These are phyloP conservation scores for Pythium plurisporium DNA, from an alignment of 352 stramenopile genomes.

Conservation along the genomic window DNA sequence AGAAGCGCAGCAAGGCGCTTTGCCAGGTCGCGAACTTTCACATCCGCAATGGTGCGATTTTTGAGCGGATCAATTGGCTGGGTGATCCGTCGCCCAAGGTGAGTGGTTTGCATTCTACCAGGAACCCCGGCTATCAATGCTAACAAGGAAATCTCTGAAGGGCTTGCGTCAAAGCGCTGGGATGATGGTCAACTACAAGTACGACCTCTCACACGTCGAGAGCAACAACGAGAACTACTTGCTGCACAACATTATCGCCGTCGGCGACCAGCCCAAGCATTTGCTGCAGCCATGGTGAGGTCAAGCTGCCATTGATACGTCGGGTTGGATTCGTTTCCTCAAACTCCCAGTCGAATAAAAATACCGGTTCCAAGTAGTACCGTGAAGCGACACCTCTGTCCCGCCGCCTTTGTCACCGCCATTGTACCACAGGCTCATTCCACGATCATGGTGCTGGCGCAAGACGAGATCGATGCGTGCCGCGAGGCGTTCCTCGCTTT, in stretches of 20 bases:
- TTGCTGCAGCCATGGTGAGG: slow-evolving; percentile 29
- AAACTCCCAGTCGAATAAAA: no score
- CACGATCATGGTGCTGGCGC: slow-evolving; percentile 77
- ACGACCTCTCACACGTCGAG: slow-evolving; percentile 67
- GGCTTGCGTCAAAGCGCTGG: slow-evolving; percentile 67
- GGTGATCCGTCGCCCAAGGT: slow-evolving; percentile 76
- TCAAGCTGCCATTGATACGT: no score
- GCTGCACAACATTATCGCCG: slow-evolving; percentile 70
- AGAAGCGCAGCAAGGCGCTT: slow-evolving; percentile 80
- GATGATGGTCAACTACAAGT: slow-evolving; percentile 89
- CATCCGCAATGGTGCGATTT: slow-evolving; percentile 81
- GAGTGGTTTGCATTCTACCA: background rate
- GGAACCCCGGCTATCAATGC: background rate
- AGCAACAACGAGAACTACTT: slow-evolving; percentile 83
- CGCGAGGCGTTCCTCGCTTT: slow-evolving; percentile 96
- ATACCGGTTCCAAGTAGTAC: background rate
- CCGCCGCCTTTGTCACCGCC: background rate
- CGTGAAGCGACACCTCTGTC: background rate
- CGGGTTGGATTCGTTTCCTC: no score
- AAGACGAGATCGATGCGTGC: slow-evolving; percentile 96
- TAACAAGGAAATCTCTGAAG: slow-evolving; percentile 20
- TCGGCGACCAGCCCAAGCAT: slow-evolving; percentile 58
- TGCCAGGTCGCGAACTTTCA: slow-evolving; percentile 84
- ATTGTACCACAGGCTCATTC: background rate
- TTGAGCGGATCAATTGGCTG: slow-evolving; percentile 84